Conservation (phyloP, 441 rosid genomes). For the Populus hybrid region DNA sequence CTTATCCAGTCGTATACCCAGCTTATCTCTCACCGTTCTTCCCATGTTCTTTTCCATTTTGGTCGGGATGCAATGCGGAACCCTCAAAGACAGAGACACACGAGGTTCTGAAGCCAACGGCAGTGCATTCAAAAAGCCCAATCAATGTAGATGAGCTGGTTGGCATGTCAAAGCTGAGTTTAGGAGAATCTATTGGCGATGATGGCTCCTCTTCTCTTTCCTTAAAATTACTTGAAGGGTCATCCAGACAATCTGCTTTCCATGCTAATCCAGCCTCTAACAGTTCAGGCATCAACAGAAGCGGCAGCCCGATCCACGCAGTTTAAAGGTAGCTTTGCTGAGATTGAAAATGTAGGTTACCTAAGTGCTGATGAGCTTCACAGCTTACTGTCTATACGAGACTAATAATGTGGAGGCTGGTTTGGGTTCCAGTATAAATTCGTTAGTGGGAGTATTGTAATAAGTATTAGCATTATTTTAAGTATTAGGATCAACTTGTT, state of each 20-base stretch:
- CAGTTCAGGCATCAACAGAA: slow-evolving; percentile 42
- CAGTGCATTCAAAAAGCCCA: slow-evolving; percentile 60
- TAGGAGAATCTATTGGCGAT: slow-evolving; percentile 42
- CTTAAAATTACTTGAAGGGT: slow-evolving; percentile 57
- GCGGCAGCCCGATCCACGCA: slow-evolving; percentile 62
- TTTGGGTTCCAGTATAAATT: slow-evolving; percentile 26
- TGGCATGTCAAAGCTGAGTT: slow-evolving; percentile 75
- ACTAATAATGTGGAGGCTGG: slow-evolving; percentile 34
- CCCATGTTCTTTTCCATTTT: slow-evolving; percentile 60
- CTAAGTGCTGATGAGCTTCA: slow-evolving; percentile 23
- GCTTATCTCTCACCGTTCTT: slow-evolving; percentile 65
- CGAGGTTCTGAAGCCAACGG: slow-evolving; percentile 76
- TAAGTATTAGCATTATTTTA: slow-evolving; percentile 5
- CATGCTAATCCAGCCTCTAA: slow-evolving; percentile 51
- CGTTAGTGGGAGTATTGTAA: slow-evolving; percentile 28
- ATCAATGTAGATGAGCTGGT: slow-evolving; percentile 71
- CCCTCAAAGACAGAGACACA: slow-evolving; percentile 56
- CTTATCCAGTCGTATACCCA: slow-evolving; percentile 67
- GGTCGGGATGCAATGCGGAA: slow-evolving; percentile 55
- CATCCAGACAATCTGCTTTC: slow-evolving; percentile 78
- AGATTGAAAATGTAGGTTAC: slow-evolving; percentile 19
- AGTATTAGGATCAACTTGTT: slow-evolving; percentile 19
- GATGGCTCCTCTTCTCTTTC: slow-evolving; percentile 53
- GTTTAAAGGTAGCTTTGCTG: slow-evolving; percentile 34
- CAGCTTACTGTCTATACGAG: slow-evolving; percentile 34